Conservation (phyloP, 352 stramenopile genomes). For the Globisporangium radiosum region DNA sequence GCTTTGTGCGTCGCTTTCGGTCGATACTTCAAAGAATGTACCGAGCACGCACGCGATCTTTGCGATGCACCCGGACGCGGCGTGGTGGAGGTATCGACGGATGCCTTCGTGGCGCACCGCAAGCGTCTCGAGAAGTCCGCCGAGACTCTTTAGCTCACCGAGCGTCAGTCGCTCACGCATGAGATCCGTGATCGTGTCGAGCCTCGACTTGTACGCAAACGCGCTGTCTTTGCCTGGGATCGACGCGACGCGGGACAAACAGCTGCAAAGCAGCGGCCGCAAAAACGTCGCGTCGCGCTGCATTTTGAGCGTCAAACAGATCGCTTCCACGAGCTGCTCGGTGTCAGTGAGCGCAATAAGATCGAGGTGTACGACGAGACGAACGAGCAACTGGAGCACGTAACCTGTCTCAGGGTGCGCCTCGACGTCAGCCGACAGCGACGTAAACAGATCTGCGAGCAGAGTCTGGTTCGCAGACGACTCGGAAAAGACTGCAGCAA, state of each 20-base stretch:
- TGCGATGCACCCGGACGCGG: constrained; percentile 10
- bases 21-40: constrained; percentile 11
- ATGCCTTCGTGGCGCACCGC: constrained; percentile 11
- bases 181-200: constrained; percentile 9
- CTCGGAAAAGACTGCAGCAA: constrained; percentile 10
- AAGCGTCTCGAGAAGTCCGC: constrained; percentile 1
- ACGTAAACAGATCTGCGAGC: constrained; percentile 8
- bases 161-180: constrained; percentile 8
- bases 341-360: constrained; percentile 20
- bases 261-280: constrained; percentile 17
- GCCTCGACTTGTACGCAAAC: constrained; percentile 4
- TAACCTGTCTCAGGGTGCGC: constrained; percentile 14
- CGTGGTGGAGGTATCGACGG: constrained; percentile 2
- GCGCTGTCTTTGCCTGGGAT: not conserved
- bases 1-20: not conserved
- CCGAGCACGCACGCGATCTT: constrained; percentile 7
- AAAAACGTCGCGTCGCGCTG: constrained; percentile 27
- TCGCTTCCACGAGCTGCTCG: constrained; percentile 19
- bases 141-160: constrained; percentile 7
- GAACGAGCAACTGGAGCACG: constrained; percentile 24
- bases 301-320: constrained; percentile 19
- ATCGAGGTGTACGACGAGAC: constrained; percentile 21
- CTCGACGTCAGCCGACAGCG: not conserved
- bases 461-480: constrained; percentile 6
- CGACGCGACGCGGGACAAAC: constrained; percentile 8